Evolutionary conservation across 2,329 filamentous ascomycete species (phyloP), one percentile per base, ranked within the genome.

Genomic region (Xylariaceae sp.): DNA sequence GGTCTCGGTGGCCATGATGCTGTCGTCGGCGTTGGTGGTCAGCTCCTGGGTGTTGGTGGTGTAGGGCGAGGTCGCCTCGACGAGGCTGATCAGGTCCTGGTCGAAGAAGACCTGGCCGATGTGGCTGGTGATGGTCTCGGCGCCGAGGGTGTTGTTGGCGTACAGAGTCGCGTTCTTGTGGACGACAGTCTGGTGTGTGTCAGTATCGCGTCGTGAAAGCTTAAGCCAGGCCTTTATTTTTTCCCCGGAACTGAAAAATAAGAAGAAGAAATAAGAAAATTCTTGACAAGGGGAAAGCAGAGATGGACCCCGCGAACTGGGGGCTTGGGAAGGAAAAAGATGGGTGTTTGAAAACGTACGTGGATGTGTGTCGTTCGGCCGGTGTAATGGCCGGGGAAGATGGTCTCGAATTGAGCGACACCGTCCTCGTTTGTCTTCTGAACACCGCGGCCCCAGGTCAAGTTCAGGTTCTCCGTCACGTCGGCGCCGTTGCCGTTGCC

Each of bases 321-420:
- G n/a, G n/a, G n/a, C n/a, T n/a, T n/a, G n/a, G n/a, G n/a, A n/a
- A n/a, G n/a, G n/a, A n/a, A n/a, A n/a, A n/a, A n/a, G n/a, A n/a
- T n/a, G n/a, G n/a, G 24, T 48, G 45, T 11, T 43, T 40, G 30
- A 34, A 35, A 3, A 45, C 34, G n/a, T n/a, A n/a, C n/a, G 31
- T 48, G 46, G 40, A 48, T 39, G 33, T 48, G 46, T 8, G 34
- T 26, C 7, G 46, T 34, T 13, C 46, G 43, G 4, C 40, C 40
- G 30, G 26, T 13, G 40, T 48, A 48, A 22, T 43, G 8, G n/a
- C n/a, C n/a, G n/a, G n/a, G n/a, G n/a, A n/a, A n/a, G n/a, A n/a
- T n/a, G n/a, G n/a, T n/a, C n/a, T 45, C 37, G 31, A 48, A 48
- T 12, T 18, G 26, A 15, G 44, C 33, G 15, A 42, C 41, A 11